Base-by-base conservation (phyloP, 177 flowering plant species). In the Vitis hybrid region DNA sequence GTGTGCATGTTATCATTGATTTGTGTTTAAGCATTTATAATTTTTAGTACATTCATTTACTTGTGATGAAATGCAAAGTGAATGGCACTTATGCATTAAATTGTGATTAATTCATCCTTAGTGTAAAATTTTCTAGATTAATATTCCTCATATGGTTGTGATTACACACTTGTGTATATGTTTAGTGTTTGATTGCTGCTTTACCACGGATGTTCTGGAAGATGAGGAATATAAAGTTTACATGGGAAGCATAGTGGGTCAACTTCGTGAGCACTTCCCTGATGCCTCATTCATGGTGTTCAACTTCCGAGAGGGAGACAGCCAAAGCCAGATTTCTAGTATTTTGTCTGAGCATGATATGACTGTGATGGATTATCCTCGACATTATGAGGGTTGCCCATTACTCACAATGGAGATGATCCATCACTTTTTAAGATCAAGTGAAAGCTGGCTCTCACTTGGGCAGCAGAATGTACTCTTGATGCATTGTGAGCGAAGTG, bases 131-230 rank as follows among this genome's bases (percentile, higher is more conserved):
- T 39, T 39, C 45, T 39, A 1, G 45, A 39, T 39, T 39, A 39
- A 39, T 39, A 4, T 39, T 39, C 45, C 8, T 39, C 45, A 39
- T 39, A 39, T 39, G 45, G 45, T 39, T 39, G 45, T 39, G 9
- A 39, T 39, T n/a, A 26, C 2, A 6, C 18, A 9, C 33, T 66
- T 13, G 69, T 65, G 56, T 51, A 15, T 64, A 15, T 64, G 6
- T 69, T 14, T n/a, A 89, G 93, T 89, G 4, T 89, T 89, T 61
- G 87, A 89, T 76, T 83, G 83, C 84, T 89, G 93, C 79, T 87
- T 86, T 61, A 74, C 86, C 1, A 83, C 88, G 48, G 84, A 83
- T 63, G 73, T 80, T 57, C 66, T 72, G 71, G 87, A 84, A 56
- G 86, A 81, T 1, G 77, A 81, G 0, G 80, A 82, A 51, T 89